phyloP scores from a whole-genome alignment of 1,284 basidiomycete genomes.

The Sanghuangporus weigelae region DNA sequence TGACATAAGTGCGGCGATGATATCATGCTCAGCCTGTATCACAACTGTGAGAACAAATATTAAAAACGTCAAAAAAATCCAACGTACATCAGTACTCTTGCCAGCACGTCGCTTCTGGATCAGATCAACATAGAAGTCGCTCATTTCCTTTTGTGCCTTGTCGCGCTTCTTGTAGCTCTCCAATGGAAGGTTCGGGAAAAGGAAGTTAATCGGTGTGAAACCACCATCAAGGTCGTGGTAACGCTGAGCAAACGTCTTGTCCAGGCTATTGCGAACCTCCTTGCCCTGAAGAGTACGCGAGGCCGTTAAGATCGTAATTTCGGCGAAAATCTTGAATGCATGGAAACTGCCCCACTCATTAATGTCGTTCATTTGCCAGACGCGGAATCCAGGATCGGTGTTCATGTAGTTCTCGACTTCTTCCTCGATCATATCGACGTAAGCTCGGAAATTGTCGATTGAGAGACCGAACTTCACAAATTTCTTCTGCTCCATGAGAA shows the following conservation, averaged over 20 bases:
- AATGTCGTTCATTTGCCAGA: conserved; percentile 55
- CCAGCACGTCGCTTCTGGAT: conserved; percentile 70
- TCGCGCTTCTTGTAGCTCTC: conserved; percentile 88
- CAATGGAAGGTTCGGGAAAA: conserved; percentile 92
- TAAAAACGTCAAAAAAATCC: neutral
- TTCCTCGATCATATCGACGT: conserved; percentile 86
- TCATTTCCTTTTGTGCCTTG: conserved; percentile 89
- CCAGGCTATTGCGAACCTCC: conserved; percentile 78
- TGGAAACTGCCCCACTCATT: conserved; percentile 75
- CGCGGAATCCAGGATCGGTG: conserved; percentile 55
- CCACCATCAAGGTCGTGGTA: conserved; percentile 92
- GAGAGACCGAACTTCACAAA: conserved; percentile 95
- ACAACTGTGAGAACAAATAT: neutral
- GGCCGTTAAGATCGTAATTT: conserved; percentile 95
- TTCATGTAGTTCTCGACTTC: conserved; percentile 76
- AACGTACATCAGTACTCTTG: conserved; percentile 38
- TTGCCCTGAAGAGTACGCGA: conserved; percentile 89
- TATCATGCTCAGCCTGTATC: conserved; percentile 78
- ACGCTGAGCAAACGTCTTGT: conserved; percentile 82
- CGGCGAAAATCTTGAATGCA: conserved; percentile 71
- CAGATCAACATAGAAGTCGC: conserved; percentile 89
- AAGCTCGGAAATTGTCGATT: conserved; percentile 86
- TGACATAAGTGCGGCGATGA: conserved; percentile 86
- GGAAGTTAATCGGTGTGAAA: conserved; percentile 89
- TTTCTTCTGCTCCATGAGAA: conserved; percentile 99